phyloP scores from a whole-genome alignment of 257 asterid genomes.

The Paraleonurus japonicus region DNA sequence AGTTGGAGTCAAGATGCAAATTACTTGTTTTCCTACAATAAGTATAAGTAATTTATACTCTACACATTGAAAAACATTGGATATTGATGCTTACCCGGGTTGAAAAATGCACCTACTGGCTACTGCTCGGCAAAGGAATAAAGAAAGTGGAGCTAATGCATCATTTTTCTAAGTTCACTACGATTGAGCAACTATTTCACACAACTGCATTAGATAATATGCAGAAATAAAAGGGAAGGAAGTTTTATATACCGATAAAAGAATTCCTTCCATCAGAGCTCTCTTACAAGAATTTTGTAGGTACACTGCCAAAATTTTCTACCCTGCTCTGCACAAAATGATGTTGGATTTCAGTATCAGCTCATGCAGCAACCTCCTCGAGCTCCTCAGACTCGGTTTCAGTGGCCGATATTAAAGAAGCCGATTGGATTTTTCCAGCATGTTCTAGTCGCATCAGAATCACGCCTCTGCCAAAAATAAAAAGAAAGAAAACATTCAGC shows the following conservation, averaged over 20 bases:
- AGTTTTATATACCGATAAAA: neutral
- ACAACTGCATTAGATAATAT: neutral
- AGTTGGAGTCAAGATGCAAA: no score
- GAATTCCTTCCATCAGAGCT: neutral
- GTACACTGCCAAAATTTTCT: neutral
- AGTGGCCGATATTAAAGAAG: slow-evolving; percentile 78
- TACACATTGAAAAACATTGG: neutral
- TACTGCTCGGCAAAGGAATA: no score
- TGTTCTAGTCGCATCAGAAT: slow-evolving; percentile 94
- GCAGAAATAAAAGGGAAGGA: neutral
- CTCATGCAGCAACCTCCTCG: slow-evolving; percentile 42
- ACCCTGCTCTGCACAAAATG: neutral
- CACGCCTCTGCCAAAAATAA: slow-evolving; percentile 63
- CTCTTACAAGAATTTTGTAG: neutral
- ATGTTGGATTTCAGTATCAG: neutral
- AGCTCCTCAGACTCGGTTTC: slow-evolving; percentile 57
- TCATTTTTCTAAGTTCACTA: neutral
- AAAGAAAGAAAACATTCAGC: neutral
- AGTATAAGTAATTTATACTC: no score
- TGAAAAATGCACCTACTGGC: no score
- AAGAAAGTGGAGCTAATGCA: neutral
- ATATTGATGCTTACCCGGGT: no score
- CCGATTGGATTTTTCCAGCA: slow-evolving; percentile 91
- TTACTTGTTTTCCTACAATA: neutral
- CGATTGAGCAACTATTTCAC: neutral